phyloP scores from a whole-genome alignment of 306 rosid genomes.

The Prinsepia uniflora region DNA sequence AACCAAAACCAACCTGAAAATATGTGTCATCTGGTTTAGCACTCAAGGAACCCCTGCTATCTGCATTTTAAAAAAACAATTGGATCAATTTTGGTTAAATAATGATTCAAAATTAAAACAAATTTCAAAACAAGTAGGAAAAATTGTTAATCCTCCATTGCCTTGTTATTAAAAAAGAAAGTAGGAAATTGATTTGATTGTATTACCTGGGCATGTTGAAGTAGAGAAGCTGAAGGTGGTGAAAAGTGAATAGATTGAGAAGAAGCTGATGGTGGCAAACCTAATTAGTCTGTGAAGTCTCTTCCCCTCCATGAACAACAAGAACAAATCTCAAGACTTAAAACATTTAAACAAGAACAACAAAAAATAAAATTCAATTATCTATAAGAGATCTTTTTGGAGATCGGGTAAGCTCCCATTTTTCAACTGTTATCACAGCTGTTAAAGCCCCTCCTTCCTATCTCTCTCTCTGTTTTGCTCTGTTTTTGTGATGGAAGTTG shows the following conservation, averaged over 20 bases:
- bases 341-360: too few species aligned
- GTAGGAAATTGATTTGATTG: not conserved
- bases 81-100: not conserved
- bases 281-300: constrained; percentile 29
- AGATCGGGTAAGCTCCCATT: constrained; percentile 1
- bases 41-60: constrained; percentile 34
- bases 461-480: constrained; percentile 22
- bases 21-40: constrained; percentile 33
- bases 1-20: constrained; percentile 45
- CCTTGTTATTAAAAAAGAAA: not conserved
- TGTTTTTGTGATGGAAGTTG: constrained; percentile 4
- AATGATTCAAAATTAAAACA: not conserved
- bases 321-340: constrained; percentile 11
- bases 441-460: constrained; percentile 15
- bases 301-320: constrained; percentile 68
- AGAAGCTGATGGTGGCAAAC: constrained; percentile 27
- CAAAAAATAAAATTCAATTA: not conserved
- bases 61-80: constrained; percentile 32
- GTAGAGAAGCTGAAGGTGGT: constrained; percentile 28
- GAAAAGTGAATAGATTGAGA: constrained; percentile 47
- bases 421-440: constrained; percentile 23
- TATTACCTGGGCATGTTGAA: constrained; percentile 23
- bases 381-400: constrained; percentile 2
- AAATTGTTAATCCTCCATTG: too few species aligned
- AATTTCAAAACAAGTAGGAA: not conserved